These are phyloP conservation scores for Podaxis sp. DNA, from an alignment of 768 basidiomycete genomes.

Conservation along the genomic window DNA sequence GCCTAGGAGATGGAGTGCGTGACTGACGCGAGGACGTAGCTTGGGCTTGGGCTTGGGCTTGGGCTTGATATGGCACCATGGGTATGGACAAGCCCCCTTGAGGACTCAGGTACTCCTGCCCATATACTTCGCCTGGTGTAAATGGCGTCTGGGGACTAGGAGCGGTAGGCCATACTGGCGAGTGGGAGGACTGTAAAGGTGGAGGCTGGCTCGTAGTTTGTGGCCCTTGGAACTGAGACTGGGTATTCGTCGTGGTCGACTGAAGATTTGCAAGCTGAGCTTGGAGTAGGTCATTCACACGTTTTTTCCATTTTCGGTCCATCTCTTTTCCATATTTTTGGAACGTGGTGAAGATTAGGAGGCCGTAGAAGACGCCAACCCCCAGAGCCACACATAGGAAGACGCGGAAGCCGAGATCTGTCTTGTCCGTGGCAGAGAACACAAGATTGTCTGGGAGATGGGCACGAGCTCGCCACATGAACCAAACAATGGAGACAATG, in stretches of 20 bases:
- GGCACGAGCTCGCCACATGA: slow-evolving; percentile 60
- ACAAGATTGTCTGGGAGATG: slow-evolving; percentile 8
- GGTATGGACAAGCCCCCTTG: background rate
- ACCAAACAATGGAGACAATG: slow-evolving; percentile 51
- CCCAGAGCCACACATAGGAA: slow-evolving; percentile 38
- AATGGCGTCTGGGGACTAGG: background rate
- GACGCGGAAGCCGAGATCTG: slow-evolving; percentile 26
- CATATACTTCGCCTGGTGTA: no score
- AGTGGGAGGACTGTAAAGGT: no score
- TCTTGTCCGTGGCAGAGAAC: background rate
- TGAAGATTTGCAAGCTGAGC: background rate
- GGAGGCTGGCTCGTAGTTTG: background rate
- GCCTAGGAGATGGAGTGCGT: background rate
- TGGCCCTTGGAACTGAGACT: background rate
- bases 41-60: no score
- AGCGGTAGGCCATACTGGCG: background rate
- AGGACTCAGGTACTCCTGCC: no score
- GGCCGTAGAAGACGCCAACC: slow-evolving; percentile 44
- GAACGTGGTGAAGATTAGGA: slow-evolving; percentile 43
- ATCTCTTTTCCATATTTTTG: slow-evolving; percentile 35
- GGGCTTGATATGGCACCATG: background rate
- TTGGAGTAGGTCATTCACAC: background rate
- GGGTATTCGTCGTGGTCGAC: background rate
- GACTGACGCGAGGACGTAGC: background rate
- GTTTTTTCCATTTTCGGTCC: slow-evolving; percentile 11